Evolutionary conservation across 2,329 filamentous ascomycete species (phyloP), one percentile per base, ranked within the genome.

Genomic region (Dothideomycetes sp.): DNA sequence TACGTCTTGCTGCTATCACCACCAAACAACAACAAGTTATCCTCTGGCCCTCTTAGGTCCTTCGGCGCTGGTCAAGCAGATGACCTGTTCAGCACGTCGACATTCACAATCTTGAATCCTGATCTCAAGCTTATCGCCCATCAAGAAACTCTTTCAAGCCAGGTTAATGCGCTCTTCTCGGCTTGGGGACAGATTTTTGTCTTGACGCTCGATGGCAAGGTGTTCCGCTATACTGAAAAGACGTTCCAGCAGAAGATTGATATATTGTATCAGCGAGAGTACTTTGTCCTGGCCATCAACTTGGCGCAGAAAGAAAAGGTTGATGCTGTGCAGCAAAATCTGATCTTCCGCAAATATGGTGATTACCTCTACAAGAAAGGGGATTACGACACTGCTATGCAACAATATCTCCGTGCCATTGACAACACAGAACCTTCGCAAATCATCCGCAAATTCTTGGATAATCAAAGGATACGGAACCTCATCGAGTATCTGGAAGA

Each of bases 311-410:
- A 93, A 60, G 80, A 82, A 8, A 84, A 86, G 1, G 73, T 95
- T 53, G 84, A 88, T 58, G 64, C 68, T 3, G 69, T 80, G 33
- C 85, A 95, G 59, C 85, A 94, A 53, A 95, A 93, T 53, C 70
- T 84, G 44, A 98, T 98, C 44, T 93, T 89, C 56, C 80, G 89
- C 44, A 88, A 82, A 57, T 96, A 94, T 60, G 91, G 89, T 10
- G 91, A 98, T 58, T 84, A 89, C 54, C 64, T 96, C 3, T 96
- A 98, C 54, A 85, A 93, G 49, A 94, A 94, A 55, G 86, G 84
- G 4, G 88, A 95, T 56, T 98, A 89, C 55, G 91, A 98, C 56
- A 91, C 84, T 5, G 88, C 93, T n/a, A 98, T 98, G 93, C 82
- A 93, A 53, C 91, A 96, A 60, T 98, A 98, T 57, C 78, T 98